Evolutionary conservation across 2,329 filamentous ascomycete genomes (phyloP).

Genomic region (Clonostachys rosea): DNA sequence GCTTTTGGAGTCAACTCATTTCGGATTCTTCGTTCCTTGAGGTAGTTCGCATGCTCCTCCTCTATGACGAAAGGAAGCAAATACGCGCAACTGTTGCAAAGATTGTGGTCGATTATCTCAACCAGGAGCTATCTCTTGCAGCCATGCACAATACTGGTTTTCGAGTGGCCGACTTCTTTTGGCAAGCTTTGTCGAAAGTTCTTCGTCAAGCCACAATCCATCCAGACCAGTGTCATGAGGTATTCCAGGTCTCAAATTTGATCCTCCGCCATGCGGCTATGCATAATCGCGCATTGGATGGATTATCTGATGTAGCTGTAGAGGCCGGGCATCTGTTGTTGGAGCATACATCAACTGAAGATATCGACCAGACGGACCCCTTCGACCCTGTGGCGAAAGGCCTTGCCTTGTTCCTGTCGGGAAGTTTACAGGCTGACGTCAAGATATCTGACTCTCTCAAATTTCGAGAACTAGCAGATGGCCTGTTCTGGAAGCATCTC

Average conservation of each 20-base stretch:
- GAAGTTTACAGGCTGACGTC: constrained; percentile 21
- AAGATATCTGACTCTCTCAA: constrained; percentile 10
- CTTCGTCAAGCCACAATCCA: constrained; percentile 15
- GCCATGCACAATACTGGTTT: background rate
- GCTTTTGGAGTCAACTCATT: too few relatives aligned
- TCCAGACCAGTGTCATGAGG: constrained; percentile 19
- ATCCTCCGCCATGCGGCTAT: background rate
- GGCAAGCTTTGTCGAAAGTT: constrained; percentile 14
- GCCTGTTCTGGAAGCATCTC: constrained; percentile 59
- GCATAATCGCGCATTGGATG: background rate
- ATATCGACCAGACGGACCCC: constrained; percentile 17
- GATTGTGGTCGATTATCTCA: constrained; percentile 10
- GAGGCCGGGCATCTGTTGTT: constrained; percentile 22
- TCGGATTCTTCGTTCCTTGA: background rate
- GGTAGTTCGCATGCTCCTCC: background rate
- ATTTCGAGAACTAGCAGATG: constrained; percentile 18
- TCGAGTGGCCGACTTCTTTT: constrained; percentile 4
- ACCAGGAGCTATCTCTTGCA: background rate
- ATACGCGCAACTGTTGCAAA: constrained; percentile 15
- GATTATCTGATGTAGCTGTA: background rate
- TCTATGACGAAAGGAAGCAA: background rate
- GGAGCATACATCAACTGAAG: constrained; percentile 33
- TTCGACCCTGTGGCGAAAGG: constrained; percentile 20
- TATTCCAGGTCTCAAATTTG: constrained; percentile 4
- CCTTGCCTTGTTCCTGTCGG: constrained; percentile 18